These are phyloP conservation scores for Colletotrichum sp. DNA, from an alignment of 2,329 filamentous ascomycete species.

Conservation along the genomic window DNA sequence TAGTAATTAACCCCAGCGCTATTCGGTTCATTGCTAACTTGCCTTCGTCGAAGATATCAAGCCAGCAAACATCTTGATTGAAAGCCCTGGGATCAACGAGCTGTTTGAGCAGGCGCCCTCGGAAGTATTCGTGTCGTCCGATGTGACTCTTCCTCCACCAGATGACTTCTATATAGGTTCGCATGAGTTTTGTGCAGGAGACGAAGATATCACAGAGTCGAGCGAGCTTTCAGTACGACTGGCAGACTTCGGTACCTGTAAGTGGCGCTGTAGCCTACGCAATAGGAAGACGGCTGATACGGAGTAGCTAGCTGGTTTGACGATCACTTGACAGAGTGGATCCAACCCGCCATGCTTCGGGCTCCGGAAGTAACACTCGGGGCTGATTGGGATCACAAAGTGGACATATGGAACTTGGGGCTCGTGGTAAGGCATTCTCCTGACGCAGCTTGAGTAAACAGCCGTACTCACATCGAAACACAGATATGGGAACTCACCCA, in stretches of 20 bases:
- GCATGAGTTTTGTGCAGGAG: not conserved
- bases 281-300: not conserved
- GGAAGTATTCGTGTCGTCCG: not conserved
- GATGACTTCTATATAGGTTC: not conserved
- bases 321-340: not conserved
- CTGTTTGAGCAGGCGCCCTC: not conserved
- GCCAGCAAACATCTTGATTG: not conserved
- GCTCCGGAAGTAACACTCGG: not conserved
- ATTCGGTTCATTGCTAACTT: rapidly evolving
- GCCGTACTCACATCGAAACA: not conserved
- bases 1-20: rapidly evolving
- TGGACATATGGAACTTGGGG: not conserved
- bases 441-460: rapidly evolving
- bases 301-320: not conserved
- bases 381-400: not conserved
- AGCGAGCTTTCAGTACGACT: not conserved
- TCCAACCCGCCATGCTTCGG: not conserved
- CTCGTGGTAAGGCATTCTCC: not conserved
- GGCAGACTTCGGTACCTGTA: not conserved
- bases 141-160: not conserved
- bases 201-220: not conserved
- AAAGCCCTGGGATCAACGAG: not conserved
- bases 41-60: not conserved
- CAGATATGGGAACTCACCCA: not conserved
- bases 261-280: not conserved